phyloP scores from a whole-genome alignment of 1,139 yeast genomes.

The Meyerozyma carpophila region DNA sequence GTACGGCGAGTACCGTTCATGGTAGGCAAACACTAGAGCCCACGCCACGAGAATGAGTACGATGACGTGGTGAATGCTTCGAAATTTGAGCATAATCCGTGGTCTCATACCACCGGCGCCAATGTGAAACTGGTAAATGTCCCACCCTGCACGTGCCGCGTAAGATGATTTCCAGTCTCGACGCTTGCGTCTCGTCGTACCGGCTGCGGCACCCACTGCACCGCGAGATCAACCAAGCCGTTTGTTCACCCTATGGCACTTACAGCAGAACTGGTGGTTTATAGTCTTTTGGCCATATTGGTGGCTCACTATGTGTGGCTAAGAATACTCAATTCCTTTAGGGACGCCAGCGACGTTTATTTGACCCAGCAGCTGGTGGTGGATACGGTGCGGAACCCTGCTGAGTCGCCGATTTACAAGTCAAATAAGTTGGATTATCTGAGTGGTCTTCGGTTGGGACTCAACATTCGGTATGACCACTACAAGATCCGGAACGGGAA shows the following conservation, averaged over 20 bases:
- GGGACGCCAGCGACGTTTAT: constrained; percentile 56
- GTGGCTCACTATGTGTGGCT: neutral
- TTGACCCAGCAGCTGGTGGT: constrained; percentile 53
- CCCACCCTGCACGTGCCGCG: neutral
- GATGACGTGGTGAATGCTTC: constrained; percentile 23
- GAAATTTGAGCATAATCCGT: constrained; percentile 14
- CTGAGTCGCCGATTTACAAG: constrained; percentile 62
- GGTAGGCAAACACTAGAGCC: constrained; percentile 26
- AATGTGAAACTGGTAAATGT: too few species aligned
- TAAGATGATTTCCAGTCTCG: neutral
- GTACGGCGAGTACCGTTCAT: constrained; percentile 30
- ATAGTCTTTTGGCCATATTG: neutral
- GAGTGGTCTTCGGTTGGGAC: constrained; percentile 58
- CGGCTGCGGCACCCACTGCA: neutral
- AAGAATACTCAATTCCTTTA: constrained; percentile 4
- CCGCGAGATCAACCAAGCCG: neutral
- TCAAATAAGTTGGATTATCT: constrained; percentile 61
- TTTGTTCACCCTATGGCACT: neutral
- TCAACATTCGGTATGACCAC: constrained; percentile 53
- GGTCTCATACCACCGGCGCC: constrained; percentile 2
- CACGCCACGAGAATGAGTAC: constrained; percentile 16
- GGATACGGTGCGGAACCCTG: constrained; percentile 48
- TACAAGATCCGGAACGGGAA: constrained; percentile 67
- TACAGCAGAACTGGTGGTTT: neutral
- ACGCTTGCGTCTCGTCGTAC: too few species aligned